Base-by-base conservation (phyloP, 495 filamentous ascomycete species). In the Neurospora sp. region DNA sequence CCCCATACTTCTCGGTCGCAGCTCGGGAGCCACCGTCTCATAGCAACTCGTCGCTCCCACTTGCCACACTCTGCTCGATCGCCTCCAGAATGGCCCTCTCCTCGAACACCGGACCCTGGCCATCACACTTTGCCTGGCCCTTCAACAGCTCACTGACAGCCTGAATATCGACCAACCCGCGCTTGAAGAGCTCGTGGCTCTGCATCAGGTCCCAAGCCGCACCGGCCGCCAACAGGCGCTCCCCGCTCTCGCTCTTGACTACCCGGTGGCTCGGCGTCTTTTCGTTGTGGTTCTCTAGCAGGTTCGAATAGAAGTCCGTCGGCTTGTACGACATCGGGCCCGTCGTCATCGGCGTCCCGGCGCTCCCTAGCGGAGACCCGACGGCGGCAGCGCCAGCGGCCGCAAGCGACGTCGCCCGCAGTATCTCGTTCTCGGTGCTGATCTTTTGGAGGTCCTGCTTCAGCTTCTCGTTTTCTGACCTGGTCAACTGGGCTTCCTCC, bases 141-240 rank as follows among this genome's bases (percentile, higher is more conserved):
- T 93, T 93, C 46, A 99, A 80, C 31, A 89, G 83, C 75, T 94
- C 90, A 75, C 88, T 90, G 46, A 99, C 91, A 77, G 90, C 86
- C 48, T 84, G 91, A 48, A 99, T 89, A 81, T 99, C 93, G 23
- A 98, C 92, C n/a, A 91, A 83, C 0, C 95, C 96, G 39, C 86
- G 85, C 78, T 92, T 90, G 77, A 91, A 97, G 35, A 96, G 80
- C 27, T 92, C 89, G 82, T 98, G 94, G 31, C 81, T 85, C 79
- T 97, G 92, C 70, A 99, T 96, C 20, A 94, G 83, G 77, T 98
- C 95, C 95, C 96, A 98, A 4, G 94, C 92, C 1, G 92, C 92
- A 41, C 90, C 89, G 2, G 93, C 90, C 40, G 92, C 92, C 6
- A 97, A 85, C 44, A 97, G 84, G 27, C 88, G 86, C 81, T 95